Evolutionary conservation across 2,329 filamentous ascomycete genomes (phyloP).

Genomic region (Neonectria magnoliae): DNA sequence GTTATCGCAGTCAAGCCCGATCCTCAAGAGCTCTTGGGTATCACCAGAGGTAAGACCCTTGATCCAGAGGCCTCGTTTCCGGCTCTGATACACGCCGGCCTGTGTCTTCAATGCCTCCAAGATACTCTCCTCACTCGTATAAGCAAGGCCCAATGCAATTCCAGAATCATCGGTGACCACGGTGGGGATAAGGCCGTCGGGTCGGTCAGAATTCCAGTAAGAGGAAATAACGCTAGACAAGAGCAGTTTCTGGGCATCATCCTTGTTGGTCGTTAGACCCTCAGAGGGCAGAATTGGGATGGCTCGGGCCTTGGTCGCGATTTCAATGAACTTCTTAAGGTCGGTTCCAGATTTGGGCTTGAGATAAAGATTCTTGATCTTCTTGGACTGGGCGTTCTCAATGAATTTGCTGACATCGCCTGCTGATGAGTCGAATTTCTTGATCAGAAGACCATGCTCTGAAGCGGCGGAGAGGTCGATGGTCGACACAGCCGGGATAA

Average conservation of each 20-base stretch:
- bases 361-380: conserved; percentile 60
- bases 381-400: conserved; percentile 56
- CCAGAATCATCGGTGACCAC: conserved; percentile 91
- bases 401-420: conserved; percentile 56
- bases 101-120: conserved; percentile 83
- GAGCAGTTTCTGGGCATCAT: conserved; percentile 62
- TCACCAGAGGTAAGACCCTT: conserved; percentile 96
- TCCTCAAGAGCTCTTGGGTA: conserved; percentile 85
- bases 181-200: conserved; percentile 87
- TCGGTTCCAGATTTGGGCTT: conserved; percentile 59
- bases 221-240: conserved; percentile 78
- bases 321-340: conserved; percentile 58
- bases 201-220: conserved; percentile 81
- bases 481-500: conserved; percentile 62
- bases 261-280: conserved; percentile 73
- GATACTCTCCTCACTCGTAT: conserved; percentile 92
- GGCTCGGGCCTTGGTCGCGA: conserved; percentile 62
- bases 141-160: conserved; percentile 86
- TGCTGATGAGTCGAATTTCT: conserved; percentile 59
- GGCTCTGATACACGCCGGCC: conserved; percentile 91
- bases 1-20: conserved; percentile 91
- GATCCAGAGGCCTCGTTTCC: conserved; percentile 95
- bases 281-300: conserved; percentile 81
- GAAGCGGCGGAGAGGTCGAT: conserved; percentile 58
- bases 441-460: conserved; percentile 62